Base-by-base conservation (phyloP, 768 basidiomycete species). In the Tulasnella sp. region DNA sequence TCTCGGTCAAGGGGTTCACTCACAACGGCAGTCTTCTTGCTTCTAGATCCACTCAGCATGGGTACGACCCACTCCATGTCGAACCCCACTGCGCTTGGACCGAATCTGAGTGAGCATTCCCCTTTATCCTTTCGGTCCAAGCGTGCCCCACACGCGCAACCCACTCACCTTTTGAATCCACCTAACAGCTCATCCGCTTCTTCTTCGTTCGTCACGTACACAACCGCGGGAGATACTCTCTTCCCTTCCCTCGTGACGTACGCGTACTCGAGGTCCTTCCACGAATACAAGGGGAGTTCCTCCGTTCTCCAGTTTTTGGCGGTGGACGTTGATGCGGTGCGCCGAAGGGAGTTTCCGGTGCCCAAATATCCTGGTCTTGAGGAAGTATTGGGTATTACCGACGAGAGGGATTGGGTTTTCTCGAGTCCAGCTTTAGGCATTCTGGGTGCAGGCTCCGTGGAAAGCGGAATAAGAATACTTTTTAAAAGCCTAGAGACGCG, bases 51-150 rank as follows among this genome's bases (percentile, higher is more conserved):
- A 19, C 40, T 73, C 40, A 38, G 31, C 71, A 38, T 38, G 1
- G 36, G n/a, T 73, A 73, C n/a, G 52, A 42, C 38, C 71, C 71
- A 73, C 14, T 73, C 71, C 71, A 73, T 73, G 27, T 73, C 71
- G 27, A 73, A 73, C 18, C 71, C 71, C 10, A 73, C 40, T 10
- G 71, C 36, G 19, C 71, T 72, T 38, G 21, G 24, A 24, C 4
- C n/a, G 52, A n/a, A 24, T n/a, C 52, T 52, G 52, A 21, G 52
- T 52, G 52, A 52, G 52, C n/a, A n/a, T n/a, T n/a, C n/a, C 52
- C 52, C 52, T n/a, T 52, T n/a, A 52, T 52, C 24, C 52, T 12
- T 24, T 52, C 21, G 52, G 52, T 10, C 44, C 44, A 14, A 52
- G 52, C n/a, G 52, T 12, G 24, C 8, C 24, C 3, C 9, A n/a